Evolutionary conservation across 1,139 yeast genomes (phyloP).

Genomic region (Waltiozyma sp.): DNA sequence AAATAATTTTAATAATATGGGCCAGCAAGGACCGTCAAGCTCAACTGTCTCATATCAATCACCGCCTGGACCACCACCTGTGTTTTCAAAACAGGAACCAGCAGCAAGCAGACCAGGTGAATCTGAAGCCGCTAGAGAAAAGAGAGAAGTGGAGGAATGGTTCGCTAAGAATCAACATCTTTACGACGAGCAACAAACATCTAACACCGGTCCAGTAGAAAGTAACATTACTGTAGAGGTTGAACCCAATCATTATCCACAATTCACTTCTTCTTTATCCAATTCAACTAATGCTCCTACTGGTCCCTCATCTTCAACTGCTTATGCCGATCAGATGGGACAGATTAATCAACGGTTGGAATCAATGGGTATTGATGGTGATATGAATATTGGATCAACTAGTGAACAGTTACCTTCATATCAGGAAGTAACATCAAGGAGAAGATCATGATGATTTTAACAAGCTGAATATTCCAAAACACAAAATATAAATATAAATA

Average conservation of each 20-base stretch:
- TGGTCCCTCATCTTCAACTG: too few species aligned
- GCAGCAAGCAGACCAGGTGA: not conserved
- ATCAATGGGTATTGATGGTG: not conserved
- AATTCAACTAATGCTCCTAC: not conserved
- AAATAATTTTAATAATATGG: not conserved
- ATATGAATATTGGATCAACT: not conserved
- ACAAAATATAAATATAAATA: too few species aligned
- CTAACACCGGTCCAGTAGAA: not conserved
- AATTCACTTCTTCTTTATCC: not conserved
- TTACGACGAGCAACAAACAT: not conserved
- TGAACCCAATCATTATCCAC: not conserved
- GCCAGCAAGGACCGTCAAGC: not conserved
- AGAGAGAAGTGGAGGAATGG: not conserved
- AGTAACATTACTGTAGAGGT: not conserved
- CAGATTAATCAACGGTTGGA: not conserved
- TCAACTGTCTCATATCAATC: not conserved
- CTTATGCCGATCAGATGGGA: not conserved
- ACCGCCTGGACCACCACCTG: slow-evolving; percentile 1
- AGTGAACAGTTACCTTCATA: not conserved
- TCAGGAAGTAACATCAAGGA: not conserved
- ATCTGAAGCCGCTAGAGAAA: not conserved
- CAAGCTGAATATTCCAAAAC: too few species aligned
- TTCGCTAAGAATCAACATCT: not conserved
- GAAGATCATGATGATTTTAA: not conserved
- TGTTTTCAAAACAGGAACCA: not conserved